Evolutionary conservation across 768 basidiomycete species (phyloP), one percentile per base, ranked within the genome.

Genomic region (Termitomyces heimii): DNA sequence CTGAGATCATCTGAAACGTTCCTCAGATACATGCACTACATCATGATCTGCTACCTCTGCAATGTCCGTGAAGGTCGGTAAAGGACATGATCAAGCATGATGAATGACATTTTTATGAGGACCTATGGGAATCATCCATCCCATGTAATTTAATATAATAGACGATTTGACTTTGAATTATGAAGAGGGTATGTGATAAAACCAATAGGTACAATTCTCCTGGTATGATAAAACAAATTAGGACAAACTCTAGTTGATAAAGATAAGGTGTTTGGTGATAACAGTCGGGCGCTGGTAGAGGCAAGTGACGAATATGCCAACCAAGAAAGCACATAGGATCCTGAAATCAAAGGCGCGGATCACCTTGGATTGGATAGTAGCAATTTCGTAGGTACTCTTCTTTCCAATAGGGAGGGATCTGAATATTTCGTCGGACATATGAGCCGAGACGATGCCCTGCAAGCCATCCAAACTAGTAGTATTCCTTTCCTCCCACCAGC

Each of bases 401-500:
- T 51, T 61, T 9, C 10, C 53, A 26, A 62, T 55, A 22, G 59
- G 56, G 9, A 50, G 43, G 26, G 60, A 63, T 40, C 57, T 58
- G 55, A 66, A 66, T 42, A 65, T 62, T 42, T 62, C 45, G 22
- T 63, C 43, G 18, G 66, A 65, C 40, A 60, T 46, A 56, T 62
- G 64, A 24, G 78, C 79, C 12, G 63, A 55, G 7, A 58, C 53
- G 40, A 87, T 61, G 1, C 73, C 84, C 0, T 80, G 79, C 5
- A 87, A 73, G 13, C 84, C 84, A 57, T 88, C 86, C 26, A 86
- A 62, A 56, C 84, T 85, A 37, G 63, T 69, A 10, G 71, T 56
- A 62, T 88, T 88, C 59, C 77, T 72, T 20, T 67, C 67, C 35
- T 66, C 67, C 84, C 85, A 88, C 74, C 83, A 88, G 3, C 75